phyloP scores from a whole-genome alignment of 2,329 filamentous ascomycete genomes.

The Fusarium lateritium region DNA sequence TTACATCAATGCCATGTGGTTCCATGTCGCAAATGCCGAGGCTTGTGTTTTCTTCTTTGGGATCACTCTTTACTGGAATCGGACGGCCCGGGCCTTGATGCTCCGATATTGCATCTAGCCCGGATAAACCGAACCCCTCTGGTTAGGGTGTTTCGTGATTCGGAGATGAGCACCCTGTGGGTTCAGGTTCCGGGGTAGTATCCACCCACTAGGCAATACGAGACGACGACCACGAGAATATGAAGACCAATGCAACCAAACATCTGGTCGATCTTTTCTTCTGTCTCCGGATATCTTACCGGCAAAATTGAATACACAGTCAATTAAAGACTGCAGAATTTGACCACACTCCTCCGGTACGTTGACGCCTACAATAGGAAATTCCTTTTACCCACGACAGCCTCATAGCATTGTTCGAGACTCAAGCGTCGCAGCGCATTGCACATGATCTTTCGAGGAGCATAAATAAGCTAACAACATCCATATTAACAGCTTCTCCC shows the following conservation, averaged over 20 bases:
- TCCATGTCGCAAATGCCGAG: slow-evolving; percentile 10
- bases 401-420: neutral
- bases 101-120: slow-evolving; percentile 32
- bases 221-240: neutral
- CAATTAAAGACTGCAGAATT: slow-evolving; percentile 2
- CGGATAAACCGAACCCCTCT: slow-evolving; percentile 30
- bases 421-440: neutral
- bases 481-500: neutral
- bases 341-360: slow-evolving; percentile 15
- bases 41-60: slow-evolving; percentile 2
- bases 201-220: slow-evolving; percentile 28
- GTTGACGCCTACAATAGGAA: slow-evolving; percentile 3
- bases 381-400: slow-evolving; percentile 17
- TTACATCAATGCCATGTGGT: slow-evolving; percentile 27
- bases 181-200: slow-evolving; percentile 5
- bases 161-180: slow-evolving; percentile 29
- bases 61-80: slow-evolving; percentile 17
- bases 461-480: slow-evolving; percentile 27
- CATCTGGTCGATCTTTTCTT: slow-evolving; percentile 11
- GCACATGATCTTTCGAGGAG: neutral
- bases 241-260: neutral
- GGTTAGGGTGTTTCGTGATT: slow-evolving; percentile 23
- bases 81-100: slow-evolving; percentile 29
- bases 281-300: slow-evolving; percentile 10
- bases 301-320: slow-evolving; percentile 29